Evolutionary conservation across 257 asterid species (phyloP).

Genomic region (Phtheirospermum japonicum): DNA sequence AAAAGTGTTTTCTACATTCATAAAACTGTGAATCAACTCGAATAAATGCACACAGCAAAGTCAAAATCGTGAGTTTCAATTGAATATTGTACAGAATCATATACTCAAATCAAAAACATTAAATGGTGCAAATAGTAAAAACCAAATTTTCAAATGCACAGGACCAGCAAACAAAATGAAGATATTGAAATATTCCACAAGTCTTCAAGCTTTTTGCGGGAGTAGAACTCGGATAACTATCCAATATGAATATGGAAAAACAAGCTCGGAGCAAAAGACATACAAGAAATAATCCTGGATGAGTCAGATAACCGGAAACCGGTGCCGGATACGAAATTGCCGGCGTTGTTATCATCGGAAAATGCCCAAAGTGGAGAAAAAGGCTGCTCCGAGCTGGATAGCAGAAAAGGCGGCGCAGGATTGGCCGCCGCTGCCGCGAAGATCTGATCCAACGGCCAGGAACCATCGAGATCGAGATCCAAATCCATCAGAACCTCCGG

Average conservation of each 20-base stretch:
- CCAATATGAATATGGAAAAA: slow-evolving; percentile 8
- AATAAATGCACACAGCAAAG: slow-evolving; percentile 18
- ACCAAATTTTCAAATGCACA: neutral
- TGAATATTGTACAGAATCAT: slow-evolving; percentile 20
- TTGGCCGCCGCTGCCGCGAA: slow-evolving; percentile 45
- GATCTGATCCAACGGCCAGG: slow-evolving; percentile 89
- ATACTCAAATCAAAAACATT: slow-evolving; percentile 6
- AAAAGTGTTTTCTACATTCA: neutral
- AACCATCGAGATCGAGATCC: slow-evolving; percentile 66
- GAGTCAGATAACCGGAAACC: slow-evolving; percentile 44
- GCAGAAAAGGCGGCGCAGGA: slow-evolving; percentile 44
- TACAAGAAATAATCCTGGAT: slow-evolving; percentile 52
- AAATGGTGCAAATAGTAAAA: neutral
- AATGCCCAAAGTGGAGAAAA: slow-evolving; percentile 81
- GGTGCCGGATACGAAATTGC: slow-evolving; percentile 31
- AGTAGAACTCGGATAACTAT: neutral
- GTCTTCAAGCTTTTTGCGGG: slow-evolving; percentile 1
- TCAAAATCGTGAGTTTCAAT: neutral
- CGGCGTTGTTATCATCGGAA: slow-evolving; percentile 56
- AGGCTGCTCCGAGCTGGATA: slow-evolving; percentile 63
- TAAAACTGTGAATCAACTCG: neutral
- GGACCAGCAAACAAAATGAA: slow-evolving; percentile 5
- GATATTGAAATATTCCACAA: slow-evolving; percentile 13
- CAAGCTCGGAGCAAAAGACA: slow-evolving; percentile 29
- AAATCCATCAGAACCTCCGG: slow-evolving; percentile 61